Base-by-base conservation (phyloP, 1,284 basidiomycete genomes). In the Athelia psychrophila region DNA sequence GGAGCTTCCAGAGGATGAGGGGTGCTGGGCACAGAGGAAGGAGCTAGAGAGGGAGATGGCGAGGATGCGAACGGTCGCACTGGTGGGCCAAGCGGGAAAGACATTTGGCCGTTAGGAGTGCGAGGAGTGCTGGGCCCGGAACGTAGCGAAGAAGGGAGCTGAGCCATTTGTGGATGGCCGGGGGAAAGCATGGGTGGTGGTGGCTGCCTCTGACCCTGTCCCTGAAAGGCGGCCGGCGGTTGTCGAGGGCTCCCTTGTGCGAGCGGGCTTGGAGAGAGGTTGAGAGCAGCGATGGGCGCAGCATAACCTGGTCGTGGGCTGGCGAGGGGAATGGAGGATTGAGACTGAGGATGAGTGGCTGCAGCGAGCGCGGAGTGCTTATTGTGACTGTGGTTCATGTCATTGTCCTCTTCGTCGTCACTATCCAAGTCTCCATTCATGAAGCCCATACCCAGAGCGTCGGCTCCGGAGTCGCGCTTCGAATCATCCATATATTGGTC, bases 1-100 rank as follows among this genome's bases (percentile, higher is more conserved):
- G 89, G 86, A 1, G 88, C 81, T 52, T 83, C 82, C 2, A 91
- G 74, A 8, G 88, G 87, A 57, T 89, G 88, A 10, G 89, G 89
- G 3, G 76, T 65, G 54, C 65, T 67, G 9, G 75, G 70, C 38
- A 42, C 38, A 5, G 27, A n/a, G n/a, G n/a, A n/a, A n/a, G n/a
- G 6, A 25, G 71, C 67, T 22, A 63, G 54, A 19, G 69, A 60
- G 30, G 64, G 66, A 51, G 60, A 61, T 48, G 56, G 64, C 44
- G 62, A 59, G 48, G 42, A 56, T 47, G 54, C 68, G 61, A 65
- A 56, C 48, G 52, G 56, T 58, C 64, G 51, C 70, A 75, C 49
- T 73, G 70, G 49, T 58, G 65, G 55, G 64, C 67, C 51, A 62
- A 65, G 53, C 60, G 60, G 10, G 59, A 64, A 33, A 51, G 53